phyloP scores from a whole-genome alignment of 2,329 filamentous ascomycete species.

The Diplodia corticola region DNA sequence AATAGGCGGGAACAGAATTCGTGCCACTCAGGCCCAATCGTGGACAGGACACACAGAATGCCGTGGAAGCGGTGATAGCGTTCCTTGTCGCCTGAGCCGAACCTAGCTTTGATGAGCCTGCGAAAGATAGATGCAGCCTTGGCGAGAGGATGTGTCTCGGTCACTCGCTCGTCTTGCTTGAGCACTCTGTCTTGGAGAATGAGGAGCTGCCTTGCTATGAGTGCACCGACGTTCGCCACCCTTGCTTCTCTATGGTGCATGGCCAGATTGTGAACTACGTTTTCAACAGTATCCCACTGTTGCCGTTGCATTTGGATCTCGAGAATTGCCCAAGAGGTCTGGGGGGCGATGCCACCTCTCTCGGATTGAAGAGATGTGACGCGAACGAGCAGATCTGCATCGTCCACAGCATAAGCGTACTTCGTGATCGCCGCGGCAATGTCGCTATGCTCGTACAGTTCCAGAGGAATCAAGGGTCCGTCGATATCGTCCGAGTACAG shows the following conservation, averaged over 20 bases:
- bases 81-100: background rate
- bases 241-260: background rate
- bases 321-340: constrained; percentile 42
- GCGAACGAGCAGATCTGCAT: constrained; percentile 38
- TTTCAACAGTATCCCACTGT: constrained; percentile 43
- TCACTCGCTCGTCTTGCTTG: background rate
- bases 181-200: background rate
- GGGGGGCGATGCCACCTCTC: constrained; percentile 15
- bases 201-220: constrained; percentile 20
- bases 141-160: background rate
- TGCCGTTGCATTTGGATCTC: constrained; percentile 45
- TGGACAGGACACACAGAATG: constrained; percentile 30
- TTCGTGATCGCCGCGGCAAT: constrained; percentile 56
- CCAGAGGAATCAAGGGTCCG: constrained; percentile 52
- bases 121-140: constrained; percentile 9
- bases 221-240: background rate
- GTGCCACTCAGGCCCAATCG: constrained; percentile 28
- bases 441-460: constrained; percentile 48
- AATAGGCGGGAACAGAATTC: constrained; percentile 18
- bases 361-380: constrained; percentile 23
- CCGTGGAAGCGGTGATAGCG: constrained; percentile 9
- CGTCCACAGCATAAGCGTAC: constrained; percentile 54
- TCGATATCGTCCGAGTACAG: constrained; percentile 55
- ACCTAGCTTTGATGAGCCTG: background rate
- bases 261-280: constrained; percentile 34